phyloP scores from a whole-genome alignment of 129 eudicot species.

The Flaveria bidentis region DNA sequence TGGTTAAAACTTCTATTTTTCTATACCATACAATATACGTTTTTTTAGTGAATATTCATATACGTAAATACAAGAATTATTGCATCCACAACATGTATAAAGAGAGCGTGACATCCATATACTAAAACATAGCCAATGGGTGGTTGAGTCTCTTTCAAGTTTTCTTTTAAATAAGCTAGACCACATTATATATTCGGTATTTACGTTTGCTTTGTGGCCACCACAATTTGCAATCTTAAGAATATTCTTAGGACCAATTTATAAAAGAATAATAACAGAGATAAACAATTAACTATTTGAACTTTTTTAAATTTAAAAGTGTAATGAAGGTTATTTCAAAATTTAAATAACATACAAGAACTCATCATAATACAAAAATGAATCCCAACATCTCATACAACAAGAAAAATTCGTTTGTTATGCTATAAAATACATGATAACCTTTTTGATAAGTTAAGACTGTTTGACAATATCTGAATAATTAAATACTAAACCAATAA shows the following conservation, averaged over 20 bases:
- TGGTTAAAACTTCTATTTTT: background rate
- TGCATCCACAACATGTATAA: conserved; percentile 4
- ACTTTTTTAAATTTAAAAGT: no score
- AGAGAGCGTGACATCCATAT: conserved; percentile 21
- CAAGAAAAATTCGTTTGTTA: no score
- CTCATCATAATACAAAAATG: no score
- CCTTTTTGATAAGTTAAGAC: no score
- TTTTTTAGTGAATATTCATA: background rate
- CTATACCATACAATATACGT: background rate
- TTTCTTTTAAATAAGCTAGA: background rate
- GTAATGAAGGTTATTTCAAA: no score
- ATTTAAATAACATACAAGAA: no score
- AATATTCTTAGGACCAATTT: conserved; percentile 4
- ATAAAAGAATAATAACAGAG: background rate
- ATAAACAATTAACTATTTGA: no score
- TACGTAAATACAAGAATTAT: background rate
- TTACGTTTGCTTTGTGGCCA: background rate
- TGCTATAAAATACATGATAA: no score
- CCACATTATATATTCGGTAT: conserved; percentile 17
- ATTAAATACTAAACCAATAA: no score
- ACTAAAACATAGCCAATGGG: conserved; percentile 7
- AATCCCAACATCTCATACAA: no score
- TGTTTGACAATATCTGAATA: no score
- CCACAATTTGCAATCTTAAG: background rate
- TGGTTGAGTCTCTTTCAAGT: conserved; percentile 9